Evolutionary conservation across 306 rosid species (phyloP).

Genomic region (Heteromeles arbutifolia): DNA sequence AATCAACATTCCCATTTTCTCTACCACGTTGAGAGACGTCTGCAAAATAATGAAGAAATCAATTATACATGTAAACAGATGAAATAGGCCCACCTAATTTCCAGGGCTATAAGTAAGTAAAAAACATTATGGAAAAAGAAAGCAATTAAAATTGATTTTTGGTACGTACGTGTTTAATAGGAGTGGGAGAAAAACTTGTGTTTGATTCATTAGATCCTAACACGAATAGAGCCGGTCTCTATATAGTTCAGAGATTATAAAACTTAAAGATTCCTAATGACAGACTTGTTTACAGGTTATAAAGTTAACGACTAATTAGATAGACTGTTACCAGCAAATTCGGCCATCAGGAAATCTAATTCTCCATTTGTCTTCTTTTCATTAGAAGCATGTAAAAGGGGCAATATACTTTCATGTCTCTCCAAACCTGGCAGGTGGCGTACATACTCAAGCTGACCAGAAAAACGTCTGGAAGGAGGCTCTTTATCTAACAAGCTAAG

Average conservation of each 20-base stretch:
- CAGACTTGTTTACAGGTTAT: not conserved
- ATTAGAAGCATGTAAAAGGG: conserved; percentile 78
- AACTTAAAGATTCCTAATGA: not conserved
- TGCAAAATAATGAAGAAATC: conserved; percentile 34
- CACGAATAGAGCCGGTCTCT: not conserved
- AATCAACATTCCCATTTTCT: conserved; percentile 78
- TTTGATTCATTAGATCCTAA: not conserved
- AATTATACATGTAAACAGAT: conserved; percentile 15
- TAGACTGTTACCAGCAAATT: conserved; percentile 68
- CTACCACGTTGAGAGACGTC: conserved; percentile 96
- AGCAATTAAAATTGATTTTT: not conserved
- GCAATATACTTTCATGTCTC: conserved; percentile 93
- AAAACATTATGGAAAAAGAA: conserved; percentile 1
- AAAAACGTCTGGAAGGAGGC: conserved; percentile 86
- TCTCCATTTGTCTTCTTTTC: conserved; percentile 91
- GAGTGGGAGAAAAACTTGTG: not conserved
- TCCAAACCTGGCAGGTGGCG: conserved; percentile 85
- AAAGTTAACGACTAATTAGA: not conserved
- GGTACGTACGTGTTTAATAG: not conserved
- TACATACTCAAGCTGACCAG: conserved; percentile 96
- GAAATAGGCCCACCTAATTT: not conserved
- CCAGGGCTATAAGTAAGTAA: not conserved
- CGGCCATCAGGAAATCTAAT: conserved; percentile 93
- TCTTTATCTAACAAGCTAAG: conserved; percentile 96
- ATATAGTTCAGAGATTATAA: not conserved